Evolutionary conservation across 495 filamentous ascomycete genomes (phyloP).

Genomic region (Penicillium psychrofluorescens): DNA sequence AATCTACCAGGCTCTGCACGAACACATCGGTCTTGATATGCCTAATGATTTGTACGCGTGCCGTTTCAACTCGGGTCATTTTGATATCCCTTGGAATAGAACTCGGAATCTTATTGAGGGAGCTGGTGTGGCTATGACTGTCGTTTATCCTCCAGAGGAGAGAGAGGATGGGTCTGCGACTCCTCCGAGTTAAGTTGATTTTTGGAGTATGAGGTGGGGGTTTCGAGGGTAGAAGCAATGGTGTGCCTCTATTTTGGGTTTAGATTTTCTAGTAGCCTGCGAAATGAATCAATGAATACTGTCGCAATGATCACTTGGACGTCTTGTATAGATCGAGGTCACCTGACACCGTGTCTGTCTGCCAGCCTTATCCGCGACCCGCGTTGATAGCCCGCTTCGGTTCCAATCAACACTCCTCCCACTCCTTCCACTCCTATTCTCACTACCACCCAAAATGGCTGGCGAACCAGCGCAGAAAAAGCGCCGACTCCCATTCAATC

Average conservation of each 20-base stretch:
- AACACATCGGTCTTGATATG: background rate
- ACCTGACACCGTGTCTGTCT: slow-evolving; percentile 33
- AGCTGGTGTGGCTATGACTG: slow-evolving; percentile 15
- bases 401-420: too few relatives aligned
- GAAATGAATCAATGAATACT: background rate
- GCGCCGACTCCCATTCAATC: slow-evolving; percentile 42
- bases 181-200: background rate
- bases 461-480: slow-evolving; percentile 34
- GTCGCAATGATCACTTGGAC: background rate
- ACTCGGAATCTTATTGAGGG: slow-evolving; percentile 16
- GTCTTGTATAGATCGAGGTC: slow-evolving; percentile 9
- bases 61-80: slow-evolving; percentile 38
- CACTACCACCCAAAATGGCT: slow-evolving; percentile 19
- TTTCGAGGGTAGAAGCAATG: background rate
- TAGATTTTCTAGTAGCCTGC: background rate
- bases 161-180: background rate
- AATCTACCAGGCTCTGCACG: slow-evolving; percentile 2
- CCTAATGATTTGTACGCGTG: slow-evolving; percentile 26
- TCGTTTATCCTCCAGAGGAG: slow-evolving; percentile 13
- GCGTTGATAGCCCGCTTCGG: background rate
- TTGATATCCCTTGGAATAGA: slow-evolving; percentile 29
- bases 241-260: background rate
- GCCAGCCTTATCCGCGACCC: slow-evolving; percentile 3
- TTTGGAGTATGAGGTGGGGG: background rate
- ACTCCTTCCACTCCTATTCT: too few relatives aligned